Evolutionary conservation across 2,329 filamentous ascomycete species (phyloP), one percentile per base, ranked within the genome.

Genomic region (Arthrobotrys iridis): DNA sequence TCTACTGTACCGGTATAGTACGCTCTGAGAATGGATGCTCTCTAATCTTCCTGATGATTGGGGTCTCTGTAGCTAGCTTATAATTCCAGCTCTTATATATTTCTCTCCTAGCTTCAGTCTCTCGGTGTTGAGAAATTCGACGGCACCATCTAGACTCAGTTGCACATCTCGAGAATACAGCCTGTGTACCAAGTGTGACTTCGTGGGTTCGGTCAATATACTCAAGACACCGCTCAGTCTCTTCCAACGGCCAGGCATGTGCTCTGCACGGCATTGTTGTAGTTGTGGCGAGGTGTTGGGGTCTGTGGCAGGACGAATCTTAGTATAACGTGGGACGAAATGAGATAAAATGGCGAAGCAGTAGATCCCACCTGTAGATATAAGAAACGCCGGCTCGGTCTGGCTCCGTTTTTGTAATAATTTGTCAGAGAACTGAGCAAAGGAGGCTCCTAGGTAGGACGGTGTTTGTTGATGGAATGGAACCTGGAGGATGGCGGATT

Each of bases 1-100:
- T 15, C 6, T 35, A 46, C 18, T 33, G 7, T 28, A 22, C 20
- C 22, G 43, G 15, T 22, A 55, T 30, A 22, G 15, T 11, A n/a
- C 15, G 15, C 10, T 28, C 22, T 43, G 11, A 15, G 22, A 13
- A 13, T 20, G 55, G 30, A 5, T 62, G 30, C 20, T 50, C 58
- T 48, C 58, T n/a, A 7, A 75, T 75, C 24, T 64, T 75, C 24
- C 43, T 63, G 8, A 75, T 75, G 15, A 75, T 75, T 2, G 71
- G 71, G 0, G 63, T 75, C 15, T 63, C 63, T 1, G 40, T 40
- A 0, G 71, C 71, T 20, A 58, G 24, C 13, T 41, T 35, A 20
- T 68, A 64, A 41, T 67, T 64, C 63, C 71, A 68, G 1, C 8
- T 50, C 28, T 52, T 48, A 18, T 58, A 58, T 10, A 43, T 52